phyloP scores from a whole-genome alignment of 2,329 filamentous ascomycete species.

The Knufia fluminis region DNA sequence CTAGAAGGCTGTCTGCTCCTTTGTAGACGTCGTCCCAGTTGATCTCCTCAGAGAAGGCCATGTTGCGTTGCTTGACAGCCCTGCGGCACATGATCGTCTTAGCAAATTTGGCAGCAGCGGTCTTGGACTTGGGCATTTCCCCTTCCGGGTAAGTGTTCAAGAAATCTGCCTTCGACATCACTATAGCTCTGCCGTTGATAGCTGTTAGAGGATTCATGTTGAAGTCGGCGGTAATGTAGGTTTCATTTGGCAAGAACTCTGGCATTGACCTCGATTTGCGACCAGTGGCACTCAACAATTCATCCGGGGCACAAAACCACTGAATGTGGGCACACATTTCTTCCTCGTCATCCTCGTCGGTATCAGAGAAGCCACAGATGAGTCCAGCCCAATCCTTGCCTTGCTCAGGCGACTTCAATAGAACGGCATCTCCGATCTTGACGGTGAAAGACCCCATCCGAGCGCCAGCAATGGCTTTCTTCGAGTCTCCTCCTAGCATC shows the following conservation, averaged over 20 bases:
- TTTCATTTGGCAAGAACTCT: constrained; percentile 77
- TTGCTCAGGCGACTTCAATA: constrained; percentile 77
- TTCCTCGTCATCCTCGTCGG: constrained; percentile 57
- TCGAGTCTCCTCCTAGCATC: constrained; percentile 10
- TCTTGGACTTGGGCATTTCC: constrained; percentile 55
- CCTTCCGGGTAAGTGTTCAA: constrained; percentile 62
- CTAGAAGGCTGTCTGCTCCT: constrained; percentile 54
- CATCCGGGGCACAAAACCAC: constrained; percentile 84
- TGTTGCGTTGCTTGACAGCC: constrained; percentile 79
- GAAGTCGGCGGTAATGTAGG: constrained; percentile 81
- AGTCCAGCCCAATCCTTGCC: constrained; percentile 90
- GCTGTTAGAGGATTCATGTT: constrained; percentile 80
- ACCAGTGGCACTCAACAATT: constrained; percentile 47
- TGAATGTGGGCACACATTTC: constrained; percentile 77
- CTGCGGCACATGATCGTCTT: constrained; percentile 85
- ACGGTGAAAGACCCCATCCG: constrained; percentile 75
- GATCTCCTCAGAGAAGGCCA: constrained; percentile 87
- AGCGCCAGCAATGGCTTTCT: constrained; percentile 60
- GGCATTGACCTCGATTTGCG: constrained; percentile 51
- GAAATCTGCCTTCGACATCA: constrained; percentile 67
- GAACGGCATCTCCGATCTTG: constrained; percentile 68
- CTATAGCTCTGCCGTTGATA: constrained; percentile 78
- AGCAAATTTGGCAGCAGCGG: constrained; percentile 59
- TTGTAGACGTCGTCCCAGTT: constrained; percentile 77
- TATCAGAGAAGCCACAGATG: constrained; percentile 70